These are phyloP conservation scores for Calonectria naviculata DNA, from an alignment of 2,329 filamentous ascomycete genomes.

Conservation along the genomic window DNA sequence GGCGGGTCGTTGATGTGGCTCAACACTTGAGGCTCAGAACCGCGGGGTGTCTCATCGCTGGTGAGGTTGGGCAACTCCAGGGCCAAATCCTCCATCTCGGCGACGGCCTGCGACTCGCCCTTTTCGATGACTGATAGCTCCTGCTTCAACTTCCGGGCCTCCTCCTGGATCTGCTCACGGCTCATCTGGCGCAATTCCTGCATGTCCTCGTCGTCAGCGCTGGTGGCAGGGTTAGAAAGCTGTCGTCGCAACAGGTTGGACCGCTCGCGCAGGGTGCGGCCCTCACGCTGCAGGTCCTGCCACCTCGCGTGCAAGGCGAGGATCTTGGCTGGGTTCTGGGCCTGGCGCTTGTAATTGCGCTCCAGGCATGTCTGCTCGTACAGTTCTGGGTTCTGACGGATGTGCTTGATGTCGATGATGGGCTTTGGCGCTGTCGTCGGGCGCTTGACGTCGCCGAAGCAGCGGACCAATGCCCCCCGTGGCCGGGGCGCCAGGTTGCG, in stretches of 20 bases:
- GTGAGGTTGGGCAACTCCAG: conserved; percentile 89
- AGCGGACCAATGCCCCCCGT: conserved; percentile 25
- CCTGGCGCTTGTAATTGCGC: conserved; percentile 79
- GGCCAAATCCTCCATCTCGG: conserved; percentile 80
- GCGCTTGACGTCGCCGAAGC: conserved; percentile 51
- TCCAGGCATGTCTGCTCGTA: conserved; percentile 86
- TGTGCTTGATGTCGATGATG: conserved; percentile 86
- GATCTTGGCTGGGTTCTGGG: conserved; percentile 67
- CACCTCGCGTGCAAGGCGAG: conserved; percentile 66
- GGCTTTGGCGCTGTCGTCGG: conserved; percentile 83
- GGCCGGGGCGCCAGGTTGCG: conserved; percentile 31
- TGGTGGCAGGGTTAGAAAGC: conserved; percentile 63
- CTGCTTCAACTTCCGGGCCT: conserved; percentile 74
- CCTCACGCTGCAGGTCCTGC: conserved; percentile 69
- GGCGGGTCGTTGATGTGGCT: conserved; percentile 83
- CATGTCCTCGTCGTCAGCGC: conserved; percentile 55
- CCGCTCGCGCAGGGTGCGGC: conserved; percentile 70
- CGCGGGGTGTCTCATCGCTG: conserved; percentile 78
- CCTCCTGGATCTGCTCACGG: conserved; percentile 67
- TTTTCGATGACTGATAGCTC: conserved; percentile 70
- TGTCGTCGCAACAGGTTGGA: conserved; percentile 71
- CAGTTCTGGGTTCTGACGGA: conserved; percentile 84
- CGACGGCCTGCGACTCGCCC: conserved; percentile 67
- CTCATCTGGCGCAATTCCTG: conserved; percentile 48
- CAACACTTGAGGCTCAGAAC: conserved; percentile 72